Percentiles rank a stretch among this genome's conserved stretches.
Conservation (phyloP, 495 filamentous ascomycete species). For the Tuber borchii region DNA sequence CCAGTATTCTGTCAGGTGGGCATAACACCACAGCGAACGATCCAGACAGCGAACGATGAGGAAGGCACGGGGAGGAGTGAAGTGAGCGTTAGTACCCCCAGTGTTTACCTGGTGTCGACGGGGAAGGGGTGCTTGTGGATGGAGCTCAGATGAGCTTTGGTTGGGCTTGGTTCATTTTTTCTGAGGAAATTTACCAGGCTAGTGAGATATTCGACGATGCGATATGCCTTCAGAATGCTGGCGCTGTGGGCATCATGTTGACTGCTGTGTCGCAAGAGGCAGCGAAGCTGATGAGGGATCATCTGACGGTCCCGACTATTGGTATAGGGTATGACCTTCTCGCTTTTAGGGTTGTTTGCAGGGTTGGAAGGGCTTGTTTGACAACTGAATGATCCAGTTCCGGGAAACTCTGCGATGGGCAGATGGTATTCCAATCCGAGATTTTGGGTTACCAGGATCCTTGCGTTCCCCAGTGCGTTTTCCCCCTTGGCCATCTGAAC, state of each 20-base stretch:
- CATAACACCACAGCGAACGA: constrained; percentile 86
- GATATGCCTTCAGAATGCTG: constrained; percentile 70
- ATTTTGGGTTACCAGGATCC: constrained; percentile 55
- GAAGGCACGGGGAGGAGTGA: constrained; percentile 60
- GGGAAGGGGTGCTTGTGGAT: background rate
- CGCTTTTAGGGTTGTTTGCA: background rate
- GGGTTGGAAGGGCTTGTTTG: background rate
- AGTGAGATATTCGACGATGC: constrained; percentile 48
- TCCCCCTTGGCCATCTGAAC: background rate
- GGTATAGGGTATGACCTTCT: constrained; percentile 62
- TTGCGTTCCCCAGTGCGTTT: constrained; percentile 24
- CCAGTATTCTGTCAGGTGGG: constrained; percentile 91
- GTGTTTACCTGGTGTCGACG: background rate
- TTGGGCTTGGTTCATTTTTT: constrained; percentile 5
- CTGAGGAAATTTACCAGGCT: constrained; percentile 32
- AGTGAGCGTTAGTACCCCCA: constrained; percentile 36
- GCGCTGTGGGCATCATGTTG: constrained; percentile 37
- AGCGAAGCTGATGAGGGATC: constrained; percentile 63
- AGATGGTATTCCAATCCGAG: constrained; percentile 68
- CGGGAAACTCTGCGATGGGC: constrained; percentile 63
- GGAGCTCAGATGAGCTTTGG: background rate
- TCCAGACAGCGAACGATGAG: constrained; percentile 62
- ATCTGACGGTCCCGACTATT: constrained; percentile 83
- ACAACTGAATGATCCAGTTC: constrained; percentile 41
- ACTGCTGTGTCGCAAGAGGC: constrained; percentile 35